Conservation (phyloP, 108 stramenopile genomes). For the Stephanodiscus triporus region DNA sequence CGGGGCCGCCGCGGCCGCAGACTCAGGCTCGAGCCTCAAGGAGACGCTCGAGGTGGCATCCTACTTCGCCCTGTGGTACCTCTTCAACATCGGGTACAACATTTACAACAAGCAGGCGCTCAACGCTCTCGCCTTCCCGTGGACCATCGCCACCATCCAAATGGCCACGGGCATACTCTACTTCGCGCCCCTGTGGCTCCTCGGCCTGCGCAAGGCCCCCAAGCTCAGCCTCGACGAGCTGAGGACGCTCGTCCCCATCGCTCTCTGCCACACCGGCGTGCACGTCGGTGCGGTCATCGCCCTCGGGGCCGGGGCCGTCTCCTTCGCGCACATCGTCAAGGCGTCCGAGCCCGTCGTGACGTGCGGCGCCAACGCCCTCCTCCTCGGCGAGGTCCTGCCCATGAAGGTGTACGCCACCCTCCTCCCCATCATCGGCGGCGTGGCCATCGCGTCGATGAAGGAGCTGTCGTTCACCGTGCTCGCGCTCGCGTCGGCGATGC, state of each 20-base stretch:
- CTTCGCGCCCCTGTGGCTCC: constrained; percentile 89
- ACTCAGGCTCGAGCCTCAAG: constrained; percentile 42
- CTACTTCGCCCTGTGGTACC: constrained; percentile 98
- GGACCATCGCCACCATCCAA: constrained; percentile 96
- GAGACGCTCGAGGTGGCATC: constrained; percentile 83
- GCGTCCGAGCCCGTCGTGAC: constrained; percentile 98
- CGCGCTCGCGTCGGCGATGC: constrained; percentile 96
- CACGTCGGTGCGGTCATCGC: constrained; percentile 97
- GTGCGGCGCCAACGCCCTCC: constrained; percentile 87
- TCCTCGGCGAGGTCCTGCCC: constrained; percentile 88
- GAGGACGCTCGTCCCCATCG: constrained; percentile 93
- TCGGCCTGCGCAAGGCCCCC: constrained; percentile 89
- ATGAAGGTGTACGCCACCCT: constrained; percentile 90
- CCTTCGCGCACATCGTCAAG: constrained; percentile 99
- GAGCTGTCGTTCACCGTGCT: constrained; percentile 96
- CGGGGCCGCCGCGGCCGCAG: constrained; percentile 56
- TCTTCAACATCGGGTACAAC: constrained; percentile 99
- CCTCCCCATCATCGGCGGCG: constrained; percentile 96
- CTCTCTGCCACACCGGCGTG: constrained; percentile 95
- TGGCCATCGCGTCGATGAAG: constrained; percentile 97
- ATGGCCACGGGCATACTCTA: constrained; percentile 92
- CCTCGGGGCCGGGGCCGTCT: constrained; percentile 97
- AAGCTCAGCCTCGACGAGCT: constrained; percentile 83
- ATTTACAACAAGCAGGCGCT: constrained; percentile 98
- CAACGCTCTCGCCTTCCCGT: constrained; percentile 90